phyloP scores from a whole-genome alignment of 1,139 yeast genomes.

The Lodderomyces parapsilosis region DNA sequence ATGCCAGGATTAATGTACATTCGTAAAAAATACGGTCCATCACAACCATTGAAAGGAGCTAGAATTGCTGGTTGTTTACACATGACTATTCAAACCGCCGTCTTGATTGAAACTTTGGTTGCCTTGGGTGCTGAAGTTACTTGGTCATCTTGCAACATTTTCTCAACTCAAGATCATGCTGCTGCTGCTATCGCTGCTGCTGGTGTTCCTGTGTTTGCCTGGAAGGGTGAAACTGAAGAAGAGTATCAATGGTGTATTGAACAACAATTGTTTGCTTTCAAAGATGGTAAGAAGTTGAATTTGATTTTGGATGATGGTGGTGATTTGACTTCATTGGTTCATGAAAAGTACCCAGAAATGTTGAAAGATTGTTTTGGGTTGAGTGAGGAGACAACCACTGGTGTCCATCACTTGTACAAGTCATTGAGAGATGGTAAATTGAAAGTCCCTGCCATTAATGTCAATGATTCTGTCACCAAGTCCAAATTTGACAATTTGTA shows the following conservation, averaged over 20 bases:
- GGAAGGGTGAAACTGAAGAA: conserved; percentile 99
- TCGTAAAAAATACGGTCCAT: conserved; percentile 87
- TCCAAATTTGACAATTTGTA: conserved; percentile 99
- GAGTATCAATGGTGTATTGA: conserved; percentile 99
- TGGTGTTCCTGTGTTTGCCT: conserved; percentile 99
- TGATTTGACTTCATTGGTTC: conserved; percentile 95
- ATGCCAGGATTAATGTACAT: conserved; percentile 99
- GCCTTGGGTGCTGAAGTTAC: conserved; percentile 99
- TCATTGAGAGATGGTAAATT: conserved; percentile 86
- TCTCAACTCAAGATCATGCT: conserved; percentile 99
- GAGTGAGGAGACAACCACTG: conserved; percentile 99
- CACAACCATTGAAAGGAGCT: conserved; percentile 97
- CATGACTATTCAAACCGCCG: conserved; percentile 99
- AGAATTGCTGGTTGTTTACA: conserved; percentile 99
- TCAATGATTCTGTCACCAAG: conserved; percentile 98
- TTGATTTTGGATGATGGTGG: conserved; percentile 99
- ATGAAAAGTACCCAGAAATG: conserved; percentile 98
- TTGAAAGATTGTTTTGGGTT: conserved; percentile 93
- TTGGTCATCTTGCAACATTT: conserved; percentile 99
- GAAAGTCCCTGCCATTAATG: conserved; percentile 99
- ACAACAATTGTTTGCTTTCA: conserved; percentile 98
- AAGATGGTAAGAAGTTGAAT: conserved; percentile 94
- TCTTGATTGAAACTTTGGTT: conserved; percentile 93
- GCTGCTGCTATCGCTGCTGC: conserved; percentile 99
- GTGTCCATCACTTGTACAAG: conserved; percentile 99